Percentiles rank a stretch among this genome's conserved stretches.
Evolutionary conservation across 805 yeast genomes (phyloP).

Genomic region (Ogataea haglerorum): DNA sequence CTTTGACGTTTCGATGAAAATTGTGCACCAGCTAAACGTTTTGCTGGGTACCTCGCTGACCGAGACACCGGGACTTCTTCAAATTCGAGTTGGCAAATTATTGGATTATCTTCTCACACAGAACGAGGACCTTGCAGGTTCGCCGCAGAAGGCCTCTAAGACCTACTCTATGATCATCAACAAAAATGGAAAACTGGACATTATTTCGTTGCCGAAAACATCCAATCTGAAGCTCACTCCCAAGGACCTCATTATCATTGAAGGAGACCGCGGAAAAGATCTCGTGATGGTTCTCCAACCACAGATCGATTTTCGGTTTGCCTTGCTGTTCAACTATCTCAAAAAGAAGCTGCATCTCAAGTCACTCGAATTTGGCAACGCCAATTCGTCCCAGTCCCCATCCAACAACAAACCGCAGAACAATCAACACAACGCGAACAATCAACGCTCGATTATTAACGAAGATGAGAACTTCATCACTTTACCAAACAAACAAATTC

Average conservation of each 20-base stretch:
- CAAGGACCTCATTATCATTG: slow-evolving; percentile 70
- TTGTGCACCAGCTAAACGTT: slow-evolving; percentile 36
- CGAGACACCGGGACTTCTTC: slow-evolving; percentile 13
- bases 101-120: slow-evolving; percentile 40
- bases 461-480: slow-evolving; percentile 60
- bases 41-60: slow-evolving; percentile 25
- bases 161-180: slow-evolving; percentile 35
- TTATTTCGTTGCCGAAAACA: slow-evolving; percentile 62
- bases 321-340: slow-evolving; percentile 67
- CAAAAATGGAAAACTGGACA: slow-evolving; percentile 52
- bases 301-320: slow-evolving; percentile 55
- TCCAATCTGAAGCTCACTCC: slow-evolving; percentile 57
- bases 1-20: slow-evolving; percentile 35
- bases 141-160: slow-evolving; percentile 30
- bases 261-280: slow-evolving; percentile 84
- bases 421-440: slow-evolving; percentile 4
- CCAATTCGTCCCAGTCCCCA: slow-evolving; percentile 14
- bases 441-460: slow-evolving; percentile 38
- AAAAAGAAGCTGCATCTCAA: slow-evolving; percentile 70
- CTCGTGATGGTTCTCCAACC: slow-evolving; percentile 72
- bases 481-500: slow-evolving; percentile 73
- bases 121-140: slow-evolving; percentile 42
- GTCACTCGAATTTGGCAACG: slow-evolving; percentile 40
- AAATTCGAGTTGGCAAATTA: slow-evolving; percentile 29
- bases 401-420: slow-evolving; percentile 21